phyloP scores from a whole-genome alignment of 2,329 filamentous ascomycete species.

The Cercospora sp. region DNA sequence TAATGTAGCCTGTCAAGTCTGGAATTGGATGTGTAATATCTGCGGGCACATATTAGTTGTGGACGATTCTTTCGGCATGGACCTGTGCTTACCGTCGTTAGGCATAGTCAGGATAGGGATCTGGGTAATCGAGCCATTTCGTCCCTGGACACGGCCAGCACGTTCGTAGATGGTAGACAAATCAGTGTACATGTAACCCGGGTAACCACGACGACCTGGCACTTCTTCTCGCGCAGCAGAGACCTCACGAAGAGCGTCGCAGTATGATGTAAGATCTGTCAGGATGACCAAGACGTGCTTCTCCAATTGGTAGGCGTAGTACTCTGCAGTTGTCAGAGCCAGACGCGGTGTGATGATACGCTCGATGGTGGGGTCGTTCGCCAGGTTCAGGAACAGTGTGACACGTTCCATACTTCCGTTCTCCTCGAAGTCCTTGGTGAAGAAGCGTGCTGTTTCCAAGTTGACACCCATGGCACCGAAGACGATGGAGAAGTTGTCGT shows the following conservation, averaged over 20 bases:
- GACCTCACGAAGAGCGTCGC: constrained; percentile 97
- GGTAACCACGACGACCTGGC: constrained; percentile 97
- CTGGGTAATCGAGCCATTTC: constrained; percentile 98
- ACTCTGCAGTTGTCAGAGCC: constrained; percentile 95
- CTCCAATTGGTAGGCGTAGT: constrained; percentile 99
- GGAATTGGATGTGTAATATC: constrained; percentile 99
- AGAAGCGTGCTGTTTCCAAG: constrained; percentile 97
- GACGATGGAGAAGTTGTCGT: constrained; percentile 99
- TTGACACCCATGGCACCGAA: constrained; percentile 99
- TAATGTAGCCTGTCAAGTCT: constrained; percentile 98
- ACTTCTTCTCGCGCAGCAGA: constrained; percentile 98
- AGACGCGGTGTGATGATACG: constrained; percentile 99
- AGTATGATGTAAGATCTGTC: constrained; percentile 96
- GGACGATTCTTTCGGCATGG: neutral
- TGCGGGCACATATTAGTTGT: constrained; percentile 36
- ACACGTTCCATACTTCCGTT: constrained; percentile 97
- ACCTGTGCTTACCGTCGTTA: constrained; percentile 70
- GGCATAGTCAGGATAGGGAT: constrained; percentile 99
- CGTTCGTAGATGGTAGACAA: constrained; percentile 99
- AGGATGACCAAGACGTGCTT: constrained; percentile 99
- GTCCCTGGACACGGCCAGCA: constrained; percentile 92
- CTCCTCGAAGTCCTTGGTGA: constrained; percentile 97
- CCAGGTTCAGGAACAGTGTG: constrained; percentile 97
- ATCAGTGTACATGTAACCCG: constrained; percentile 99
- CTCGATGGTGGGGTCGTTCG: constrained; percentile 98